Base-by-base conservation (phyloP, 495 filamentous ascomycete genomes). In the Aspergillus avenaceus region DNA sequence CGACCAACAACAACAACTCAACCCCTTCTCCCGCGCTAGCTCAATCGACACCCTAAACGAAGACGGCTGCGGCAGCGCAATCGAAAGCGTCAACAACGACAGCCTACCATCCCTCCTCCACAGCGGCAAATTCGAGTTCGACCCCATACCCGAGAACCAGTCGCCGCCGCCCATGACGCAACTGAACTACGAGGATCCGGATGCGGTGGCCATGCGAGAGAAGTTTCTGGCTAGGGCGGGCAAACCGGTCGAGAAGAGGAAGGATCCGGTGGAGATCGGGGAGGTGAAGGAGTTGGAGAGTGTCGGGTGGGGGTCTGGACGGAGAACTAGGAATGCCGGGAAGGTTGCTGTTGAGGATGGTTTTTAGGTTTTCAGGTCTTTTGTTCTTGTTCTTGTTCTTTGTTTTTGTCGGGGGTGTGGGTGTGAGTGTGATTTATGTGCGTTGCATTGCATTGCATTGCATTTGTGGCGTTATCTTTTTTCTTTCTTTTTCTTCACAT, bases 21-120 rank as follows among this genome's bases (percentile, higher is more conserved):
- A n/a, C n/a, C n/a, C n/a, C 2, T 53, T 60, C 44, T 77, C 73
- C 22, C 75, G 75, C 34, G 77, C 76, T 34, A 79, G 76, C 62
- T 78, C 75, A 26, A 72, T 79, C 48, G 77, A 79, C 45, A 78
- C 76, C 8, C 59, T 79, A n/a, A 78, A 80, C 52, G 77, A 76
- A 25, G 77, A 80, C 42, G 77, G 77, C 13, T 59, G 72, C 25
- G 77, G 76, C 21, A 73, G 66, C 37, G 67, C 70, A 12, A 44
- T 77, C 8, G 74, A 76, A 38, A 69, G 66, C 24, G 55, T 58
- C 19, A 53, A 66, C 16, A 63, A 62, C 1, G 59, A 71, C 34
- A 62, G 59, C 8, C 63, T 73, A 28, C 58, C 63, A 13, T 72
- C 68, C 1, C 58, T 69, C 31, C 53, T 63, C 41, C 68, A 62